Conservation (phyloP, 805 yeast genomes). For the Metschnikowia borealis region DNA sequence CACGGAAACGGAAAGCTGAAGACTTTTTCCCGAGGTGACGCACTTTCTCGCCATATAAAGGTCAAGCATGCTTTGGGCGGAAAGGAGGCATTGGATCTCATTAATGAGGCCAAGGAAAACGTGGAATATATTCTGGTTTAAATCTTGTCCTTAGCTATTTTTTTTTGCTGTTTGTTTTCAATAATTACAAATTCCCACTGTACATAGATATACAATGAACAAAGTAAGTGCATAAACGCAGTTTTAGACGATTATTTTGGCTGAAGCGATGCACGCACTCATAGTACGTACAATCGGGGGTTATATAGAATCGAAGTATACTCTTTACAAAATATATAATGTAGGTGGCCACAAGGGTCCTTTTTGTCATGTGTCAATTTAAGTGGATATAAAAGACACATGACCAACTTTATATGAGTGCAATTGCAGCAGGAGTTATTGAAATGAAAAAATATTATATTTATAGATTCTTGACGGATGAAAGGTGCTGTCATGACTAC, state of each 20-base stretch:
- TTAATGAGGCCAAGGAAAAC: slow-evolving; percentile 71
- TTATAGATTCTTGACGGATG: not conserved
- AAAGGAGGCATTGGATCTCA: slow-evolving; percentile 62
- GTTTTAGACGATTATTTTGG: not conserved
- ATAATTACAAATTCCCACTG: not conserved
- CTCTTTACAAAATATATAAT: no score
- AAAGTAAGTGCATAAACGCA: not conserved
- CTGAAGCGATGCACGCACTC: not conserved
- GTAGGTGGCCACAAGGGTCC: no score
- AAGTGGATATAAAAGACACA: no score
- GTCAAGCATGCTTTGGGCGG: slow-evolving; percentile 79
- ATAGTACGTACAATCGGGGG: not conserved
- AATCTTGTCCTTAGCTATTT: not conserved
- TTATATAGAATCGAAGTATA: not conserved
- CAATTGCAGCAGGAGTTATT: no score
- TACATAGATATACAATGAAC: slow-evolving; percentile 4
- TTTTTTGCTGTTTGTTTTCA: slow-evolving; percentile 3
- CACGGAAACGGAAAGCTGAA: slow-evolving; percentile 47
- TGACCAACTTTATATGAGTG: no score
- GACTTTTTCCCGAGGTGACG: slow-evolving; percentile 46
- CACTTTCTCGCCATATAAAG: slow-evolving; percentile 49
- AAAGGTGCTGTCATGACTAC: not conserved
- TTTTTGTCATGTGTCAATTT: no score
- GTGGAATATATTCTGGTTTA: slow-evolving; percentile 51
- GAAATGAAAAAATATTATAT: not conserved